Percentiles rank a stretch among this genome's conserved stretches.
Conservation (phyloP, 2,329 filamentous ascomycete genomes). For the Ascochyta clinopodiicola region DNA sequence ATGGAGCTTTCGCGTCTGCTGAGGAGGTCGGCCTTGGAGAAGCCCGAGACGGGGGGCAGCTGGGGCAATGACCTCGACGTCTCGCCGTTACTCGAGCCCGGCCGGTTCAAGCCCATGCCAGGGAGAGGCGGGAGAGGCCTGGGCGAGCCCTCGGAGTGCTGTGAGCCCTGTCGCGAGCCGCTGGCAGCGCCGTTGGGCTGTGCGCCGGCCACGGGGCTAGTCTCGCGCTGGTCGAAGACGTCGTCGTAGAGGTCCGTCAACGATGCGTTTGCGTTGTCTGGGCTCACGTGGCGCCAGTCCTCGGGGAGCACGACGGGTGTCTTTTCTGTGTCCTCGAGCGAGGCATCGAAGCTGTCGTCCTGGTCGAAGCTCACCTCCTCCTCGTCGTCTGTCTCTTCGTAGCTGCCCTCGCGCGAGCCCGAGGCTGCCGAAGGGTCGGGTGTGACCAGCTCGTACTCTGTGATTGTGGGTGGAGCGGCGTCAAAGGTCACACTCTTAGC, state of each 20-base stretch:
- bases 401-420: conserved; percentile 90
- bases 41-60: conserved; percentile 70
- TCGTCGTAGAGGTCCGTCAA: conserved; percentile 66
- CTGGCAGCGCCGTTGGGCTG: conserved; percentile 54
- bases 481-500: conserved; percentile 98
- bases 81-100: conserved; percentile 67
- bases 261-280: conserved; percentile 63
- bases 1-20: conserved; percentile 76
- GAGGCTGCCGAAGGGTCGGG: conserved; percentile 91
- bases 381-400: conserved; percentile 73
- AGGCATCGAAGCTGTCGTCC: conserved; percentile 94
- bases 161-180: conserved; percentile 68
- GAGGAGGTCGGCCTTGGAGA: conserved; percentile 78
- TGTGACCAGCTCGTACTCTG: conserved; percentile 98
- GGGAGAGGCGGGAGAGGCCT: conserved; percentile 88
- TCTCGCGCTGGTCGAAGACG: conserved; percentile 68
- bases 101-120: conserved; percentile 59
- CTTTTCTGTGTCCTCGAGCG: conserved; percentile 93
- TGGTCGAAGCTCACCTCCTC: conserved; percentile 71
- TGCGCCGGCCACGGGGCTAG: conserved; percentile 70
- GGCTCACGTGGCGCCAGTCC: conserved; percentile 86
- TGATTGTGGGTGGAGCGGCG: conserved; percentile 88
- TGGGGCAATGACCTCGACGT: conserved; percentile 73
- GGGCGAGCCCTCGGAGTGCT: conserved; percentile 79
- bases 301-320: conserved; percentile 97